Evolutionary conservation across 139 green algal genomes (phyloP).

Genomic region (Monoraphidium neglectum): DNA sequence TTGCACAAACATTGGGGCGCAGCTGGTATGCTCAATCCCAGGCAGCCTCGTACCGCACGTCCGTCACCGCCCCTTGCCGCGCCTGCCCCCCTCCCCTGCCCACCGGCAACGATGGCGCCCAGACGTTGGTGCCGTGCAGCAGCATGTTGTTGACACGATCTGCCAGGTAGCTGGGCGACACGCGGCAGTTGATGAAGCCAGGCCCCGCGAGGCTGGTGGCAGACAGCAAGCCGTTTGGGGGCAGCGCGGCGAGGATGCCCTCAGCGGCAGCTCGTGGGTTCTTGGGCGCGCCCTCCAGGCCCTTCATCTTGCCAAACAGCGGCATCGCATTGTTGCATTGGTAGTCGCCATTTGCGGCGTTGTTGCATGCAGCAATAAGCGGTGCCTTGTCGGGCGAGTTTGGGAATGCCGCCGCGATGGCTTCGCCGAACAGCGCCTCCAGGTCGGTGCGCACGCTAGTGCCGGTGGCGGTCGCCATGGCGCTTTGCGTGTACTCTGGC

Average conservation of each 20-base stretch:
- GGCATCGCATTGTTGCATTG: slow-evolving; percentile 98
- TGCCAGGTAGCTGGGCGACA: slow-evolving; percentile 6
- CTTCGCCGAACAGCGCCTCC: slow-evolving; percentile 55
- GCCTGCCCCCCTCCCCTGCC: slow-evolving; percentile 35
- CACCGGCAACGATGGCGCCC: slow-evolving; percentile 17
- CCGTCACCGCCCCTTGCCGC: neutral
- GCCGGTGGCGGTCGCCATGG: neutral
- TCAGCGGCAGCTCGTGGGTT: slow-evolving; percentile 85
- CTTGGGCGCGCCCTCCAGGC: slow-evolving; percentile 77
- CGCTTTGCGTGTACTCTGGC: no score
- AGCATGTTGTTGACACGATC: slow-evolving; percentile 46
- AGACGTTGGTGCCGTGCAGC: slow-evolving; percentile 49
- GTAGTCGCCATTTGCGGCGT: slow-evolving; percentile 94
- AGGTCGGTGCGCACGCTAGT: slow-evolving; percentile 53
- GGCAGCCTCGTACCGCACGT: no score
- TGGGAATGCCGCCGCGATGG: slow-evolving; percentile 75
- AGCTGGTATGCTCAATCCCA: no score
- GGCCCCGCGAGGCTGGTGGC: slow-evolving; percentile 78
- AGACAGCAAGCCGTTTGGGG: slow-evolving; percentile 55
- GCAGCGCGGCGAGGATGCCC: slow-evolving; percentile 78
- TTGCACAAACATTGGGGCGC: no score
- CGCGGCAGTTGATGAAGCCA: slow-evolving; percentile 96
- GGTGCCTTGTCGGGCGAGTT: slow-evolving; percentile 39
- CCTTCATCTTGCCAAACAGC: slow-evolving; percentile 90
- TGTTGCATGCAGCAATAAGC: slow-evolving; percentile 64